These are phyloP conservation scores for Ensete ventricosum DNA, from an alignment of 176 grass and related monocot genomes.

Conservation along the genomic window DNA sequence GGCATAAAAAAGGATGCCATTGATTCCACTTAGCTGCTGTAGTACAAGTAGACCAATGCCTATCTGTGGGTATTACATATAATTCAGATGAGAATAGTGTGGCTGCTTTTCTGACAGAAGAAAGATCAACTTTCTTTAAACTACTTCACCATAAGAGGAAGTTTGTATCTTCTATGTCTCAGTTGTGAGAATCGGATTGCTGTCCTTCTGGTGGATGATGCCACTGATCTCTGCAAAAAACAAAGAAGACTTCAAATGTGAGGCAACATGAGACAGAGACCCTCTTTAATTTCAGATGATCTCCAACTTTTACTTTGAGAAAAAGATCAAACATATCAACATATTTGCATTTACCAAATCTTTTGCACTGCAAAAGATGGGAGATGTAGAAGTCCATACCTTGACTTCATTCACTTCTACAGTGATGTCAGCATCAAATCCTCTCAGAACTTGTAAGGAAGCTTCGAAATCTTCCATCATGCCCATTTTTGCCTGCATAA, in stretches of 20 bases:
- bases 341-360: not conserved
- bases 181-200: constrained; percentile 73
- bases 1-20: constrained; percentile 80
- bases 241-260: not conserved
- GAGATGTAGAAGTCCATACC: constrained; percentile 26
- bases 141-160: constrained; percentile 53
- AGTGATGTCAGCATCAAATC: constrained; percentile 84
- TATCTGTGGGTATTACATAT: constrained; percentile 34
- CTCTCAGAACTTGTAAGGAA: constrained; percentile 90
- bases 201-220: constrained; percentile 63
- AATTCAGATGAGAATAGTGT: not conserved
- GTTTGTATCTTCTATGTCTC: constrained; percentile 70
- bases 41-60: constrained; percentile 85
- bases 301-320: not conserved
- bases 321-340: not conserved
- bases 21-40: constrained; percentile 90
- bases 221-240: constrained; percentile 62
- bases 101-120: not conserved
- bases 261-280: not conserved
- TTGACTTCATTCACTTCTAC: constrained; percentile 88
- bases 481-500: constrained; percentile 89
- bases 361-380: not conserved
- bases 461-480: constrained; percentile 75
- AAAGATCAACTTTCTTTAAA: not conserved
- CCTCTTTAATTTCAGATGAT: not conserved